phyloP scores from a whole-genome alignment of 2,329 filamentous ascomycete genomes.

The Stachybotrys chlorohalonatus region DNA sequence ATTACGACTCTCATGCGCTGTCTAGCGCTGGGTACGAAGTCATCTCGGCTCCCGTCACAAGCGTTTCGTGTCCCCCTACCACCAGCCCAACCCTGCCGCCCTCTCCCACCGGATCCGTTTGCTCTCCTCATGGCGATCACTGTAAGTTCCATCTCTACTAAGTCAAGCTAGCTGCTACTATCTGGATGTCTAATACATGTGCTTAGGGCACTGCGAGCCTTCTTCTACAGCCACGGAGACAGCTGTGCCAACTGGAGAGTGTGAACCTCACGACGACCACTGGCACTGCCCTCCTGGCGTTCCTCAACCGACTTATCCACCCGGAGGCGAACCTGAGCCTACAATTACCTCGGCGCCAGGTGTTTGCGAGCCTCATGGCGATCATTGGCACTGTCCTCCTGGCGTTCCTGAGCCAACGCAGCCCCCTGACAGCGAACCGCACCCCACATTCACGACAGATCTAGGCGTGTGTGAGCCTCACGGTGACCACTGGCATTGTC shows the following conservation, averaged over 20 bases:
- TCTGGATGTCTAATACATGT: neutral
- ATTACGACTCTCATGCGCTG: neutral
- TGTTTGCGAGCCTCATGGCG: neutral
- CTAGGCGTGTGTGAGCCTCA: slow-evolving; percentile 1
- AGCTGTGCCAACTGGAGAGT: neutral
- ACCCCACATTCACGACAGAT: neutral
- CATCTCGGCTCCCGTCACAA: neutral
- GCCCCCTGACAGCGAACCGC: neutral
- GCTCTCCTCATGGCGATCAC: slow-evolving; percentile 6
- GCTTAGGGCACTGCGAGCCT: slow-evolving; percentile 5
- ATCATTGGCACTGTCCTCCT: slow-evolving; percentile 1
- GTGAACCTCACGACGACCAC: neutral
- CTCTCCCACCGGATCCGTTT: slow-evolving; percentile 6
- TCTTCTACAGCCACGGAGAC: slow-evolving; percentile 1
- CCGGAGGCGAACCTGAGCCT: neutral
- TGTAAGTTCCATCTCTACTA: slow-evolving; percentile 1
- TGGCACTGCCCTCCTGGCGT: slow-evolving; percentile 2
- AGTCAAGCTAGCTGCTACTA: neutral
- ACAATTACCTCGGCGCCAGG: neutral
- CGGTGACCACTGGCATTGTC: slow-evolving; percentile 4
- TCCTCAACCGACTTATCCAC: slow-evolving; percentile 1
- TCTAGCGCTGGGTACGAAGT: neutral
- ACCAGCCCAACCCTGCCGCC: slow-evolving; percentile 2
- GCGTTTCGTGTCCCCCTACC: slow-evolving; percentile 3
- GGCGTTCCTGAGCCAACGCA: slow-evolving; percentile 1